These are phyloP conservation scores for Boletus rubroflammeus DNA, from an alignment of 768 basidiomycete species.

Conservation along the genomic window DNA sequence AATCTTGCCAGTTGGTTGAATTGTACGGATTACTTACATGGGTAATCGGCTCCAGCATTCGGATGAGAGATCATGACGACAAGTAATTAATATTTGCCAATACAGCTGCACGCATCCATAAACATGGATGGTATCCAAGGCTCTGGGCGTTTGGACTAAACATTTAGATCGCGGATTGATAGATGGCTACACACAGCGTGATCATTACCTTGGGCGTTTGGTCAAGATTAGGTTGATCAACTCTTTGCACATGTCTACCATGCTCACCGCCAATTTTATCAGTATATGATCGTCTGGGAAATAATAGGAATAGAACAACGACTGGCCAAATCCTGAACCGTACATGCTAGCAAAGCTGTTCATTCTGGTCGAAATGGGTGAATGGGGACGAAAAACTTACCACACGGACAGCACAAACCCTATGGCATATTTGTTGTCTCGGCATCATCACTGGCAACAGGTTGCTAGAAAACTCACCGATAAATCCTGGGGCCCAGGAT, in stretches of 20 bases:
- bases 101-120: slow-evolving; percentile 3
- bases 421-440: not conserved
- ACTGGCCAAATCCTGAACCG: slow-evolving; percentile 4
- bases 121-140: slow-evolving; percentile 5
- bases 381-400: not conserved
- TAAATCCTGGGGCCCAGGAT: slow-evolving; percentile 5
- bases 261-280: slow-evolving; percentile 2
- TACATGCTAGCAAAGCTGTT: not conserved
- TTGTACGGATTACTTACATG: not conserved
- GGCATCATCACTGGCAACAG: not conserved
- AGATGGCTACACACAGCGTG: not conserved
- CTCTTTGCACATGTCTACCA: not conserved
- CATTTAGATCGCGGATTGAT: not conserved
- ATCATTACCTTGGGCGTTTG: not conserved
- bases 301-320: slow-evolving; percentile 4
- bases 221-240: not conserved
- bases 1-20: not conserved
- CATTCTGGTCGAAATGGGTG: not conserved
- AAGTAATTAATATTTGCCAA: slow-evolving; percentile 1
- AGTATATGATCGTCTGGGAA: not conserved
- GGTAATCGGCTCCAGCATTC: not conserved
- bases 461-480: not conserved
- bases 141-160: not conserved
- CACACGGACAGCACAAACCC: not conserved
- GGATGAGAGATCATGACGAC: not conserved